These are phyloP conservation scores for Hypoxylon fragiforme DNA, from an alignment of 495 filamentous ascomycete species.

Conservation along the genomic window DNA sequence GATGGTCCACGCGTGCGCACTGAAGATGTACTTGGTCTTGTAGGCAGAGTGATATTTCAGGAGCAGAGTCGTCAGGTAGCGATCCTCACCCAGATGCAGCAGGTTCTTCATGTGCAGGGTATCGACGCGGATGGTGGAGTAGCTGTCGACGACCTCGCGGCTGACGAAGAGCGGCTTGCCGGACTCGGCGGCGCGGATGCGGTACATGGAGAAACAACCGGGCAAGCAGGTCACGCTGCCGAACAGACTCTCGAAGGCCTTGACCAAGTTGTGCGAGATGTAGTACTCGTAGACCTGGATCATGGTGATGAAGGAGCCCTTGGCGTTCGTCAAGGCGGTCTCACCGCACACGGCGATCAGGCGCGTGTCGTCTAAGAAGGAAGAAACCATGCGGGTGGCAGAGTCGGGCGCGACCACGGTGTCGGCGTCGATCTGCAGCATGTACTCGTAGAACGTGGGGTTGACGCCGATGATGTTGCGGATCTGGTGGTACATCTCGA, in stretches of 20 bases:
- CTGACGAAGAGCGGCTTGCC: slow-evolving; percentile 97
- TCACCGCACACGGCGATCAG: slow-evolving; percentile 94
- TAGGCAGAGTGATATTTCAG: slow-evolving; percentile 89
- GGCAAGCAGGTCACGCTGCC: slow-evolving; percentile 97
- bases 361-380: slow-evolving; percentile 88
- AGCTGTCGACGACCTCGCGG: slow-evolving; percentile 81
- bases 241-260: slow-evolving; percentile 98
- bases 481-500: slow-evolving; percentile 99
- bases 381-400: slow-evolving; percentile 86
- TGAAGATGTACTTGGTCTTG: slow-evolving; percentile 97
- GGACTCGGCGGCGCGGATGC: slow-evolving; percentile 87
- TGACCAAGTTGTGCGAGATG: slow-evolving; percentile 96
- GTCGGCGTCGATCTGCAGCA: slow-evolving; percentile 96
- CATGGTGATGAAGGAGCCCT: slow-evolving; percentile 92
- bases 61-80: slow-evolving; percentile 92
- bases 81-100: slow-evolving; percentile 91
- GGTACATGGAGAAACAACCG: slow-evolving; percentile 98
- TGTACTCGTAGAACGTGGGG: slow-evolving; percentile 96
- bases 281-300: slow-evolving; percentile 99
- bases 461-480: slow-evolving; percentile 99
- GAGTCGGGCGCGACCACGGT: slow-evolving; percentile 92
- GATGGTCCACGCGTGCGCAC: slow-evolving; percentile 91
- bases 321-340: slow-evolving; percentile 89
- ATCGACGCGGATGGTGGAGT: slow-evolving; percentile 91
- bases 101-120: slow-evolving; percentile 99